Conservation (phyloP, 108 stramenopile genomes). For the Nannochloropsis salina region DNA sequence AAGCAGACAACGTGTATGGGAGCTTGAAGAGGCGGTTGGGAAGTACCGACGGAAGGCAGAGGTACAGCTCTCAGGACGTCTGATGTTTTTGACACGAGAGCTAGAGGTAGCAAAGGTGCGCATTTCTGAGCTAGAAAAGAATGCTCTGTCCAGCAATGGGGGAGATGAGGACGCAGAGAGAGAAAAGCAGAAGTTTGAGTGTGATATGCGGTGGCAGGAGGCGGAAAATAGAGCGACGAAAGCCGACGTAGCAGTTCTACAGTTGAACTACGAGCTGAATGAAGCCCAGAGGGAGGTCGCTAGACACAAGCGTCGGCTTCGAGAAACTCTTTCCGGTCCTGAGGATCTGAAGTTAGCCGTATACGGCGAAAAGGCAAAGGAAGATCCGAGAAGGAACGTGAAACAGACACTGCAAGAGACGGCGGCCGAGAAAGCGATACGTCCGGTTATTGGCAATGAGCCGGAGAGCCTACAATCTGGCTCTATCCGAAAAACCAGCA, state of each 20-base stretch:
- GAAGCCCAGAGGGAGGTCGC: neutral
- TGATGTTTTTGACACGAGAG: neutral
- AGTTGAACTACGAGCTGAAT: neutral
- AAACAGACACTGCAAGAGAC: neutral
- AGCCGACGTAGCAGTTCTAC: neutral
- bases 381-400: no score
- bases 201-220: neutral
- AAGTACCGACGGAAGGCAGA: neutral
- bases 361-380: neutral
- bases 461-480: neutral
- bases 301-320: slow-evolving; percentile 7
- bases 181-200: neutral
- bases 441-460: neutral
- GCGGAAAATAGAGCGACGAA: neutral
- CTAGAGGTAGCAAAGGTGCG: neutral
- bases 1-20: neutral
- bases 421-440: neutral
- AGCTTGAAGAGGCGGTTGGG: neutral
- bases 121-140: no score
- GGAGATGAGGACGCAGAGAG: neutral
- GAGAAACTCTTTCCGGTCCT: neutral
- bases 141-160: no score
- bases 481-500: neutral
- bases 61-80: neutral
- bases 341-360: neutral